Conservation (phyloP, 176 grass and related monocot genomes). For the Tillandsia fasciculata region DNA sequence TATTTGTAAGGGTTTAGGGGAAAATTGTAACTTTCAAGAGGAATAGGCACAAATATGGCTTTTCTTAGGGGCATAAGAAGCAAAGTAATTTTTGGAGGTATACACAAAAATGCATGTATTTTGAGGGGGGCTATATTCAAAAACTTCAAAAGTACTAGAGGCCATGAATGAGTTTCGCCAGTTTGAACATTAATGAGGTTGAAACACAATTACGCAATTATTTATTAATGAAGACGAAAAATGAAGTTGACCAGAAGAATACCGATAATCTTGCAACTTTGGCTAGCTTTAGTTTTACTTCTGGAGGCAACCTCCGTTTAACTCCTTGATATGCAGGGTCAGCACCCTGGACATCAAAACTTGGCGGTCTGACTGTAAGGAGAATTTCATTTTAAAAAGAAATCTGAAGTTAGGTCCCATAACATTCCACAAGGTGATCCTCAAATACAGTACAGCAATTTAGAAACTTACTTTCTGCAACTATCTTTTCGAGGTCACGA, state of each 20-base stretch:
- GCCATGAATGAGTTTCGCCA: background rate
- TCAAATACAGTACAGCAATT: slow-evolving; percentile 15
- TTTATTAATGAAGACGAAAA: background rate
- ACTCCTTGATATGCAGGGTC: slow-evolving; percentile 62
- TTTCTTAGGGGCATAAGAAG: too few relatives aligned
- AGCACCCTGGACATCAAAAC: slow-evolving; percentile 60
- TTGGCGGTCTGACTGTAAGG: slow-evolving; percentile 60
- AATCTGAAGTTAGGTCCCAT: slow-evolving; percentile 25
- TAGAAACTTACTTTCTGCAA: slow-evolving; percentile 63
- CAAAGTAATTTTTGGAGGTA: too few relatives aligned
- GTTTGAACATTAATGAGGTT: background rate
- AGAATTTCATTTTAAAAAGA: slow-evolving; percentile 32
- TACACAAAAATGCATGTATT: too few relatives aligned
- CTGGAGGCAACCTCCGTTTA: slow-evolving; percentile 84
- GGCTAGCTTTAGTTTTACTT: slow-evolving; percentile 89
- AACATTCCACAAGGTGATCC: slow-evolving; percentile 3
- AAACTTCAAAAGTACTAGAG: background rate
- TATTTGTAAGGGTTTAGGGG: background rate
- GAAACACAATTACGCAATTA: background rate
- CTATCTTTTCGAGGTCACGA: slow-evolving; percentile 81
- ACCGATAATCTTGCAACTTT: slow-evolving; percentile 99
- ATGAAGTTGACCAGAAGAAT: slow-evolving; percentile 28
- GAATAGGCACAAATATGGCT: too few relatives aligned
- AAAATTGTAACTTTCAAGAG: background rate
- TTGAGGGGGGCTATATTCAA: too few relatives aligned